Conservation (phyloP, 257 asterid species). For the Thymus quinquecostatus region DNA sequence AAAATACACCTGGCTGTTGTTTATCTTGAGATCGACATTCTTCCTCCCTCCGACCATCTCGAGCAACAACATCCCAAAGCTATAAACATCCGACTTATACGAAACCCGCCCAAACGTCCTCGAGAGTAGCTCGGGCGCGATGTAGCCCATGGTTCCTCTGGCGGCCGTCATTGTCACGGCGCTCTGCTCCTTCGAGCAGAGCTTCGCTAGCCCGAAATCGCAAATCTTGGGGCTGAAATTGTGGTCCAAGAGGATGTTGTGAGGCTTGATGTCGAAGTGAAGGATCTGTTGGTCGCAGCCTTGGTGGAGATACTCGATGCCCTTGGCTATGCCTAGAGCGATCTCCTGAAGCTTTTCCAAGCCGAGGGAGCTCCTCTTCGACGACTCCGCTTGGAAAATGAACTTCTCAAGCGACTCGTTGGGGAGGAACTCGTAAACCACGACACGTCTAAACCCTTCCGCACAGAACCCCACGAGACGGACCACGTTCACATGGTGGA, state of each 20-base stretch:
- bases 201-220: constrained; percentile 30
- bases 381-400: constrained; percentile 29
- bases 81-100: constrained; percentile 44
- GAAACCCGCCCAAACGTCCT: constrained; percentile 42
- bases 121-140: constrained; percentile 47
- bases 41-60: constrained; percentile 53
- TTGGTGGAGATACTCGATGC: constrained; percentile 30
- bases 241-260: constrained; percentile 20
- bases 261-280: constrained; percentile 34
- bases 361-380: constrained; percentile 14
- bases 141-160: constrained; percentile 47
- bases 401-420: constrained; percentile 44
- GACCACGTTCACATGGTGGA: constrained; percentile 49
- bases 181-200: constrained; percentile 29
- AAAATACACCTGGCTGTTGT: constrained; percentile 36
- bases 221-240: constrained; percentile 18
- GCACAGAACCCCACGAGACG: constrained; percentile 50
- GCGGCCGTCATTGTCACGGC: constrained; percentile 39
- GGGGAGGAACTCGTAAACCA: constrained; percentile 46
- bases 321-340: constrained; percentile 30
- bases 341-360: constrained; percentile 27
- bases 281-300: constrained; percentile 33
- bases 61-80: constrained; percentile 40
- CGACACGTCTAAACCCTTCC: constrained; percentile 42
- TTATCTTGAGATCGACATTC: constrained; percentile 24